These are phyloP conservation scores for Clitopilus hobsonii DNA, from an alignment of 768 basidiomycete genomes.

Conservation along the genomic window DNA sequence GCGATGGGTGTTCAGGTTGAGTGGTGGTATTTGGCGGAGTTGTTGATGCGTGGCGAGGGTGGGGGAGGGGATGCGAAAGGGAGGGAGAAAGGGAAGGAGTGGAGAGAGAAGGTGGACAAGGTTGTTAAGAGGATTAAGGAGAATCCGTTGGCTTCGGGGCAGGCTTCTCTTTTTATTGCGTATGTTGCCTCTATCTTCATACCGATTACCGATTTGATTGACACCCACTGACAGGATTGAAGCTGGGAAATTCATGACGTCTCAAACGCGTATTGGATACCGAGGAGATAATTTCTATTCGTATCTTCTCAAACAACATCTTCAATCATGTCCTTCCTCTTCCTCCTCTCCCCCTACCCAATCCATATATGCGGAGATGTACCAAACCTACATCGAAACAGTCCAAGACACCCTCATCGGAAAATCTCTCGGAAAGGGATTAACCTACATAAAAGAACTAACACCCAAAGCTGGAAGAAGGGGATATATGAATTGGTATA, in stretches of 20 bases:
- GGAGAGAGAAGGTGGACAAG: too few relatives aligned
- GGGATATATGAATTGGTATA: slow-evolving; percentile 52
- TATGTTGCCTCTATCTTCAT: slow-evolving; percentile 22
- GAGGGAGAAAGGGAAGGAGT: too few relatives aligned
- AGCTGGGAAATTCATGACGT: slow-evolving; percentile 46
- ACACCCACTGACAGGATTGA: slow-evolving; percentile 24
- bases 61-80: too few relatives aligned
- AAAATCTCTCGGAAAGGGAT: slow-evolving; percentile 48
- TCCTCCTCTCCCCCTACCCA: background rate
- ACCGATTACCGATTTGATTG: background rate
- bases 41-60: too few relatives aligned
- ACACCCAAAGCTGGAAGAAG: slow-evolving; percentile 42
- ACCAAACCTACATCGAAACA: slow-evolving; percentile 77
- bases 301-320: slow-evolving; percentile 80
- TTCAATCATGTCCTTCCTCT: background rate
- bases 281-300: slow-evolving; percentile 94
- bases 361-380: slow-evolving; percentile 62
- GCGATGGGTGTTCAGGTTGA: slow-evolving; percentile 87
- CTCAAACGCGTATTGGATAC: slow-evolving; percentile 88
- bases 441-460: slow-evolving; percentile 83
- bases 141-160: slow-evolving; percentile 55
- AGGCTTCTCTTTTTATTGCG: slow-evolving; percentile 85
- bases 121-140: slow-evolving; percentile 67
- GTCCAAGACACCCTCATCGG: slow-evolving; percentile 72
- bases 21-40: slow-evolving; percentile 74